Base-by-base conservation (phyloP, 2,329 filamentous ascomycete species). In the Exophiala xenobiotica region DNA sequence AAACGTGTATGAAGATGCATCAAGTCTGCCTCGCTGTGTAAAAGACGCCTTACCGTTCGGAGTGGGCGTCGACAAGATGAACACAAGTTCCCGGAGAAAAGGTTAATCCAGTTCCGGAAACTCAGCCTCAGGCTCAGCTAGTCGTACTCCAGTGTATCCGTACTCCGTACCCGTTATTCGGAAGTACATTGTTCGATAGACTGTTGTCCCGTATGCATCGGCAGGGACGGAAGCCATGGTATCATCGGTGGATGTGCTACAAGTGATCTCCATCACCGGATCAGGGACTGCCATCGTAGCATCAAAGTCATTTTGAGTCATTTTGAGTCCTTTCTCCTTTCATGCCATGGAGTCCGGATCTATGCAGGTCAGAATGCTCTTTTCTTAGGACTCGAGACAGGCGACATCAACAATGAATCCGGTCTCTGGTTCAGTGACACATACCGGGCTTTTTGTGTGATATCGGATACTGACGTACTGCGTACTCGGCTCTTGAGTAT, bases 91-190 rank as follows among this genome's bases (percentile, higher is more conserved):
- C 23, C 51, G 46, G 51, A 46, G 33, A 11, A 46, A 41, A 41
- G 26, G 46, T 46, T 49, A 46, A 54, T 54, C 51, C 51, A 54
- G 45, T 35, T 35, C 51, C 45, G 46, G 39, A 27, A 33, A n/a
- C 5, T 33, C 29, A 11, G 29, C 29, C 29, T 33, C 29, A 9
- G 6, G n/a, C n/a, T n/a, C n/a, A n/a, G n/a, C n/a, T n/a, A n/a
- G n/a, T n/a, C n/a, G n/a, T n/a, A n/a, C n/a, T n/a, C n/a, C 12
- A 6, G 26, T 27, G 26, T 6, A 6, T 6, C 6, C 26, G 6
- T 12, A 27, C 26, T 27, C 26, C 12, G 26, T 27, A 27, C 26
- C 26, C 26, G 26, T n/a, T n/a, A n/a, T n/a, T n/a, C n/a, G n/a
- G n/a, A n/a, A n/a, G n/a, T n/a, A n/a, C n/a, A n/a, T n/a, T n/a